These are phyloP conservation scores for Saprolegnia diclina DNA, from an alignment of 352 stramenopile species.

Conservation along the genomic window DNA sequence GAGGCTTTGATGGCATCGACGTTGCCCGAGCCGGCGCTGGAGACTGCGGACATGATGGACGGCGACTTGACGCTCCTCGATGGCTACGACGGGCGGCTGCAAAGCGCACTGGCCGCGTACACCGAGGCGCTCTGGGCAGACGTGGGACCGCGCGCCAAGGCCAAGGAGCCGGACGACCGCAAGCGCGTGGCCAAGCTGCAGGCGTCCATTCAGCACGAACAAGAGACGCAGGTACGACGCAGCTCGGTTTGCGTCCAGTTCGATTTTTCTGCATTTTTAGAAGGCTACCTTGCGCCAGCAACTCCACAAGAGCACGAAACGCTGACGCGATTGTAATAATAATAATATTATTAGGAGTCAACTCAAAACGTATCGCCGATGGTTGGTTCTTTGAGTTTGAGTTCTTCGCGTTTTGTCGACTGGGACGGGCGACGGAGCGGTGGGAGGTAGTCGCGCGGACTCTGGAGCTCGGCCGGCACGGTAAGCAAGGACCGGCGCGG, in stretches of 20 bases:
- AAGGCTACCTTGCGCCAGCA: conserved; percentile 8
- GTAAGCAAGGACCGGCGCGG: background rate
- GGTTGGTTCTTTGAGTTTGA: conserved; percentile 23
- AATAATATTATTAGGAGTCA: background rate
- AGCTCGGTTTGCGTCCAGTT: background rate
- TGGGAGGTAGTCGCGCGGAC: conserved; percentile 12
- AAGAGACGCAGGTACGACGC: conserved; percentile 6
- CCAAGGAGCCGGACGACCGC: background rate
- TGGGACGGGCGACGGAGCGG: background rate
- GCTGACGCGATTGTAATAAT: background rate
- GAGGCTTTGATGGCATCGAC: background rate
- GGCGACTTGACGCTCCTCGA: background rate
- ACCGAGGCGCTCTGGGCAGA: conserved; percentile 11
- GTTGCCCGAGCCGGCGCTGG: too few species aligned
- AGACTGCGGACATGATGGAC: background rate
- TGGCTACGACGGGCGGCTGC: background rate
- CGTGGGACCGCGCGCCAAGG: background rate
- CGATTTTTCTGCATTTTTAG: background rate
- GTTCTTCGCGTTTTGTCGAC: background rate
- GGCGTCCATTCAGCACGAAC: conserved; percentile 14
- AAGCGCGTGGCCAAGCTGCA: background rate
- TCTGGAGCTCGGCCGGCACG: conserved; percentile 8
- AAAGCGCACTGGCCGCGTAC: conserved; percentile 2
- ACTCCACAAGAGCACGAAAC: background rate
- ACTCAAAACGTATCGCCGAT: conserved; percentile 13